Conservation (phyloP, 164 flowering plant genomes). For the Sextonia rubra region DNA sequence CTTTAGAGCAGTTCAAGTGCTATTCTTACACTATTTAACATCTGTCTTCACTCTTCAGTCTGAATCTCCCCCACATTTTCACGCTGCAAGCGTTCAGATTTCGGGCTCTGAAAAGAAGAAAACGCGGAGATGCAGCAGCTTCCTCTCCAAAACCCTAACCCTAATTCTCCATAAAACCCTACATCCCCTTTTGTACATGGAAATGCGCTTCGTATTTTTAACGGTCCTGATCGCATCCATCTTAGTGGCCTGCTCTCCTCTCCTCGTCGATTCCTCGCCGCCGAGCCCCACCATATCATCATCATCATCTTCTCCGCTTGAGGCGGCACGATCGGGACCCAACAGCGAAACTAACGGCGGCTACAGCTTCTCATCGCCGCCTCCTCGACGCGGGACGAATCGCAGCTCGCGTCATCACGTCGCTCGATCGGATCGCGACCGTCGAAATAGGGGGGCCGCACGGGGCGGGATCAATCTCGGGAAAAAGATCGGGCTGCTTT, state of each 20-base stretch:
- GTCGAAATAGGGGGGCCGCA: background rate
- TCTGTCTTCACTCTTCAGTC: too few species aligned
- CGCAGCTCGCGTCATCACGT: background rate
- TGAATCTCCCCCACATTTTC: too few species aligned
- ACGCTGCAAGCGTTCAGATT: too few species aligned
- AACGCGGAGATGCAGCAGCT: background rate
- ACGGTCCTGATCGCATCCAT: background rate
- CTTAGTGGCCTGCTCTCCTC: background rate
- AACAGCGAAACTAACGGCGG: background rate
- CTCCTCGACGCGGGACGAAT: background rate
- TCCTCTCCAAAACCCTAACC: background rate
- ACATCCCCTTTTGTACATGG: background rate
- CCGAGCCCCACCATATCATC: background rate
- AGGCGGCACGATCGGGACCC: background rate
- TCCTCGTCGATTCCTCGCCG: background rate
- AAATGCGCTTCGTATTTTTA: background rate
- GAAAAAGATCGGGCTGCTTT: conserved; percentile 27
- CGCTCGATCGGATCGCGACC: background rate
- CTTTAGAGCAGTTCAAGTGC: too few species aligned
- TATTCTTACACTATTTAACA: too few species aligned
- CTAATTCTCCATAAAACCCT: background rate
- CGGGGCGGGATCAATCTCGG: conserved; percentile 10
- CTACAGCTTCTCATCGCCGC: background rate
- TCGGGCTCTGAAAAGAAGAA: background rate
- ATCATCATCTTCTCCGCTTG: background rate